Conservation (phyloP, 2,329 filamentous ascomycete species). For the Didymella segeticola region DNA sequence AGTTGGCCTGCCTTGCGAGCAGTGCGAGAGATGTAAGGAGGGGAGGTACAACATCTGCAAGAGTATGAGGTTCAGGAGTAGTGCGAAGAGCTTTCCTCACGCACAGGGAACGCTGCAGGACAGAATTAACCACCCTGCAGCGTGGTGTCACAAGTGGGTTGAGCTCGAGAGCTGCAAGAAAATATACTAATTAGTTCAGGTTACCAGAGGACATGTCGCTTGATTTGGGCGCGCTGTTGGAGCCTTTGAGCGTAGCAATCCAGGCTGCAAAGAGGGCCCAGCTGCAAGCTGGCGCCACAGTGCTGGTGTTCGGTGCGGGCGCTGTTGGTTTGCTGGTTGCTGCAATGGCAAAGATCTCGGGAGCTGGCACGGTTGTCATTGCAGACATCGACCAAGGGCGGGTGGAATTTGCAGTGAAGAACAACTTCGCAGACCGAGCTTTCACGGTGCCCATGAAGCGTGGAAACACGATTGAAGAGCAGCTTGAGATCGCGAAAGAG, state of each 20-base stretch:
- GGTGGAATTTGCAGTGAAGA: slow-evolving; percentile 61
- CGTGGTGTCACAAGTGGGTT: slow-evolving; percentile 63
- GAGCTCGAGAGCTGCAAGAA: neutral
- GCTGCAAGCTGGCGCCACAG: slow-evolving; percentile 55
- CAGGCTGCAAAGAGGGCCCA: slow-evolving; percentile 64
- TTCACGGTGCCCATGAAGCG: slow-evolving; percentile 56
- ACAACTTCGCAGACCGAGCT: slow-evolving; percentile 56
- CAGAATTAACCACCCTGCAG: slow-evolving; percentile 66
- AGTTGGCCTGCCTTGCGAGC: slow-evolving; percentile 83
- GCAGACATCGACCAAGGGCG: slow-evolving; percentile 66
- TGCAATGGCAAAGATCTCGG: slow-evolving; percentile 61
- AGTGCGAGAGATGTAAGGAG: slow-evolving; percentile 61
- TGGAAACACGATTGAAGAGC: slow-evolving; percentile 61
- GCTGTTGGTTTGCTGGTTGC: slow-evolving; percentile 67
- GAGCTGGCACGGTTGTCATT: slow-evolving; percentile 63
- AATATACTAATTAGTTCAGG: slow-evolving; percentile 28
- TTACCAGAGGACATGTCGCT: slow-evolving; percentile 61
- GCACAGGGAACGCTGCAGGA: slow-evolving; percentile 70
- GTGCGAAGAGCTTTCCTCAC: slow-evolving; percentile 67
- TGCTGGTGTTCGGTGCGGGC: slow-evolving; percentile 67
- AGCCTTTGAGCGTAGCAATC: slow-evolving; percentile 66
- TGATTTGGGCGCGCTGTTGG: slow-evolving; percentile 64
- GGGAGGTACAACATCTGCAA: slow-evolving; percentile 69
- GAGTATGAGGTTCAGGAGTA: slow-evolving; percentile 63
- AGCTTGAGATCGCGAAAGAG: slow-evolving; percentile 58